Evolutionary conservation across 2,329 filamentous ascomycete genomes (phyloP), one percentile per base, ranked within the genome.

Genomic region (Aureobasidium melanogenum): DNA sequence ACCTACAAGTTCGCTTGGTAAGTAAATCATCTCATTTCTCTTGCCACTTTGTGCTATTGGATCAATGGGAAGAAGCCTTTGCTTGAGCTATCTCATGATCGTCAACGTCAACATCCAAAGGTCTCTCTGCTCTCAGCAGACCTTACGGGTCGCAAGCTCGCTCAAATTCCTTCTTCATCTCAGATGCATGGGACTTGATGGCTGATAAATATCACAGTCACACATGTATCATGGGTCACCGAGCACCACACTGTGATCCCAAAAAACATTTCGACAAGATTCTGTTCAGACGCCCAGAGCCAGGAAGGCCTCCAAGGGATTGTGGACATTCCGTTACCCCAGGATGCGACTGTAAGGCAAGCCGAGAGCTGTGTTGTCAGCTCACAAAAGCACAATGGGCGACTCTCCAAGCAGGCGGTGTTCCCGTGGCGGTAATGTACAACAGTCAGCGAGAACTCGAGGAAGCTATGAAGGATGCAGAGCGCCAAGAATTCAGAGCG

Each of bases 211-310:
- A 1, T 38, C 39, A 4, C 47, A 62, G 61, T 32, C 10, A 8
- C 26, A 62, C 54, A 47, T 63, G 63, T 32, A 63, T 63, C 19
- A 22, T 57, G 15, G 63, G 63, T 24, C 63, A 65, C 51, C 48
- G 63, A 32, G 63, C 63, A 39, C 62, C 63, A 4, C 41, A 63
- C 6, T 65, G 63, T 48, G 39, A 62, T 38, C 63, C 63, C 22
- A 34, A 32, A 19, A 65, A 62, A 43, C 63, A 65, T 47, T 44
- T 39, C 19, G 41, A 38, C 44, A 65, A 61, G 32, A 54, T 65
- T 32, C 50, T 65, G 24, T 62, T 57, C 43, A 32, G 63, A 19
- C 54, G 63, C 5, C 62, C 62, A 1, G 56, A 58, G 10, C 62
- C 63, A 4, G 63, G 63, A 46, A 38, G 63, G 10, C 63, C 63